These are phyloP conservation scores for Sporothrix euskadiensis DNA, from an alignment of 2,329 filamentous ascomycete genomes.

Conservation along the genomic window DNA sequence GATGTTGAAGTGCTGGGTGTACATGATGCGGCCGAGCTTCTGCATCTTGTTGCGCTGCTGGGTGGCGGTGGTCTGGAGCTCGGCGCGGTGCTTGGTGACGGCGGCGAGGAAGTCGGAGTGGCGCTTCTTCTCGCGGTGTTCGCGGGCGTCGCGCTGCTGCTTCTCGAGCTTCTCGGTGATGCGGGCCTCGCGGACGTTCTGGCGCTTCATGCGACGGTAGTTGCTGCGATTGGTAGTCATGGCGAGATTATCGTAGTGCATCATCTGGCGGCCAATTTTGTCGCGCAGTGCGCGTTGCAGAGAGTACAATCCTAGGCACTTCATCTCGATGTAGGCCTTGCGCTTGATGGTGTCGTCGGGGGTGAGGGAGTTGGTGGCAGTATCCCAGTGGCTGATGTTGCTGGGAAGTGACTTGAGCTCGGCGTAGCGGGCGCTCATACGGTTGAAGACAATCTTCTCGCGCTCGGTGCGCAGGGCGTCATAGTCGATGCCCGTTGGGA, in stretches of 20 bases:
- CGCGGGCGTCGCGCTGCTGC: constrained; percentile 93
- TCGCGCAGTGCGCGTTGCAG: constrained; percentile 86
- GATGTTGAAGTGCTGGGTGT: constrained; percentile 87
- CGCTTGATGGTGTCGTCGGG: constrained; percentile 82
- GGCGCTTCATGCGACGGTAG: constrained; percentile 96
- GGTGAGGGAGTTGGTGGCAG: constrained; percentile 64
- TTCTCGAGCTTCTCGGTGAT: constrained; percentile 99
- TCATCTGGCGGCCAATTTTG: constrained; percentile 86
- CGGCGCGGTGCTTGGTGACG: constrained; percentile 77
- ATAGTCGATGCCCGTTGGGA: constrained; percentile 84
- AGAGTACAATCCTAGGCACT: constrained; percentile 80
- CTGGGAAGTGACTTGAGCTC: constrained; percentile 82
- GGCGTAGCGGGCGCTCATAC: constrained; percentile 78
- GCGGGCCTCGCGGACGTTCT: constrained; percentile 88
- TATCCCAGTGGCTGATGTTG: constrained; percentile 86
- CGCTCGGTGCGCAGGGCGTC: constrained; percentile 83
- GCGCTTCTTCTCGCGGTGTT: constrained; percentile 96
- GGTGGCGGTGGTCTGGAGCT: constrained; percentile 68
- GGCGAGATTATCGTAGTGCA: constrained; percentile 91
- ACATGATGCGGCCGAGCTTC: constrained; percentile 88
- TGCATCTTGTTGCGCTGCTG: constrained; percentile 72
- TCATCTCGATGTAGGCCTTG: constrained; percentile 92
- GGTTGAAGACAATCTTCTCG: constrained; percentile 85
- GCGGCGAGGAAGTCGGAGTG: constrained; percentile 88
- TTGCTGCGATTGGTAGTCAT: constrained; percentile 93